Base-by-base conservation (phyloP, 352 stramenopile genomes). In the Phytophthora quininea region DNA sequence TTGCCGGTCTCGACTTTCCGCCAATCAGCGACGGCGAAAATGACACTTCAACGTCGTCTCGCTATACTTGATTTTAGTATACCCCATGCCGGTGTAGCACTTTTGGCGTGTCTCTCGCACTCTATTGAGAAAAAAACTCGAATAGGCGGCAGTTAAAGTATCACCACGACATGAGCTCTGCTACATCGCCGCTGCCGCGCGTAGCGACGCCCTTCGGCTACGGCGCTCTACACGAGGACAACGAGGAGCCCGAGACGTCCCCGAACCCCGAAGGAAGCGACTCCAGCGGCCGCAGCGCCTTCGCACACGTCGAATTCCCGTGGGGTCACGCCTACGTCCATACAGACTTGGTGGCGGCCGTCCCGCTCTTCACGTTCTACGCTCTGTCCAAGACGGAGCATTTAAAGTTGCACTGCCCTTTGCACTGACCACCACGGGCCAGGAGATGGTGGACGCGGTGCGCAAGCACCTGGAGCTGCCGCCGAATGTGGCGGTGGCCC, bases 301-400 rank as follows among this genome's bases (percentile, higher is more conserved):
- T 93, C 59, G 80, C 79, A 54, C 80, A 81, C 53, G 86, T 94
- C 29, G 57, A 83, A 51, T 94, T 94, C 47, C 80, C 86, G 2
- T 94, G 86, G 86, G 86, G 86, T n/a, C 72, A 80, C 37, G 84
- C 83, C 42, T 91, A 90, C 52, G 74, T 94, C 15, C 73, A 88
- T 54, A 61, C 76, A 19, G 77, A 89, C 31, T 58, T 90, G 30
- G 78, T 92, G 42, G 82, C 80, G 4, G 54, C 77, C 12, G 69
- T 77, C 31, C 86, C 84, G 1, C 72, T 89, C 47, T 94, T 94
- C 52, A 94, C 82, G 8, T 91, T 94, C 69, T 94, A 92, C 69
- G 86, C 86, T 37, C 62, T 94, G 15, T 67, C 76, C 12, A 77
- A 86, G 53, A 76, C 50, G 38, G 76, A 89, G 56, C 86, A 81